phyloP scores from a whole-genome alignment of 2,329 filamentous ascomycete species.

The Penicillium verrucosum region DNA sequence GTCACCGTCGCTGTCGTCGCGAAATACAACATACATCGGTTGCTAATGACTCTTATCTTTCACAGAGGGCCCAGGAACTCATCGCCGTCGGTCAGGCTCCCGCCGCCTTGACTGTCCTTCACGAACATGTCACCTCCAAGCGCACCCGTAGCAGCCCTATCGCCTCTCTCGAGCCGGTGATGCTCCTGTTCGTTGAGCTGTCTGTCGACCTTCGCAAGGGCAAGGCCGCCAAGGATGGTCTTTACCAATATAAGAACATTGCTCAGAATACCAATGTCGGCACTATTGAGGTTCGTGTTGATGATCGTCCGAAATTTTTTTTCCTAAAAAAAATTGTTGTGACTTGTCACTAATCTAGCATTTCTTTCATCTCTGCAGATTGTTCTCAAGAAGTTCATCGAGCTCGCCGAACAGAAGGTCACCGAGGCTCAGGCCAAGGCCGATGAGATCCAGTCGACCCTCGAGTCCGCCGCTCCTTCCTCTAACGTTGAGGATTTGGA shows the following conservation, averaged over 20 bases:
- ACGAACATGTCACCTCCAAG: conserved; percentile 99
- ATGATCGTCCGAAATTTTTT: background rate
- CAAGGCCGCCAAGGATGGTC: conserved; percentile 95
- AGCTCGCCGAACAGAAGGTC: conserved; percentile 93
- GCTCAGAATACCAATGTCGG: conserved; percentile 98
- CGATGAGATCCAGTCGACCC: conserved; percentile 84
- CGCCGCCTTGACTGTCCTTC: conserved; percentile 88
- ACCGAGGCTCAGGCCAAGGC: conserved; percentile 93
- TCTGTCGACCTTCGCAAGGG: conserved; percentile 97
- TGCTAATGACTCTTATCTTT: conserved; percentile 18
- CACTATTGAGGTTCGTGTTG: conserved; percentile 74
- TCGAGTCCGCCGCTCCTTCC: conserved; percentile 70
- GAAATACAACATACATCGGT: conserved; percentile 10
- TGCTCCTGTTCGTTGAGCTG: conserved; percentile 95
- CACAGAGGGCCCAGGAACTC: conserved; percentile 86
- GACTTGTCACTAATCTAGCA: conserved; percentile 1
- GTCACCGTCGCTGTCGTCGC: conserved; percentile 10
- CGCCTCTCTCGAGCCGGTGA: conserved; percentile 92
- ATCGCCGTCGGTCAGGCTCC: conserved; percentile 93
- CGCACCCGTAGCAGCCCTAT: conserved; percentile 96
- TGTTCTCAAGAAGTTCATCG: conserved; percentile 96
- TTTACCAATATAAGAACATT: conserved; percentile 99
- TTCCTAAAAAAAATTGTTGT: background rate
- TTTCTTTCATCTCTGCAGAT: conserved; percentile 50
- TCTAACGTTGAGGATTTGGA: conserved; percentile 90